A percentile compares a stretch with the other conserved stretches of the same genome.
Conservation (phyloP, 441 rosid species). For the Francoa sonchifolia region DNA sequence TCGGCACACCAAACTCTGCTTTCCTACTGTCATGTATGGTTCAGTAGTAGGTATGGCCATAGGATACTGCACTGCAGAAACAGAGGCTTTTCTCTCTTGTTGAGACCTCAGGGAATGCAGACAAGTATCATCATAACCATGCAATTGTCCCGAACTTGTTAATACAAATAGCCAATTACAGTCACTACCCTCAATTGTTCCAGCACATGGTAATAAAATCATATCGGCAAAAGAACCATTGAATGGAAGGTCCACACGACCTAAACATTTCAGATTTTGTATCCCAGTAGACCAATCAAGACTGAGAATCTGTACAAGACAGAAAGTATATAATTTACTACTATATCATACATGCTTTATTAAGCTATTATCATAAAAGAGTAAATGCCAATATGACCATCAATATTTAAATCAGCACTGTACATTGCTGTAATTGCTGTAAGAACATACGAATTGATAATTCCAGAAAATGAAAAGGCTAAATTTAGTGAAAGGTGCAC, state of each 20-base stretch:
- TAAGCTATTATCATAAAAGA: background rate
- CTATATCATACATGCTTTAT: background rate
- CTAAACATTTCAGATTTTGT: conserved; percentile 43
- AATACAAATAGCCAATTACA: conserved; percentile 25
- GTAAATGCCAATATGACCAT: background rate
- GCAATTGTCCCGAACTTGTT: conserved; percentile 46
- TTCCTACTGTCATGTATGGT: conserved; percentile 37
- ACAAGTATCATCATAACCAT: conserved; percentile 37
- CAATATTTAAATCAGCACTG: conserved; percentile 1
- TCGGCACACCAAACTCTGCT: conserved; percentile 25
- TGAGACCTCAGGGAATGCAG: conserved; percentile 31
- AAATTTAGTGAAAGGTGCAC: conserved; percentile 23
- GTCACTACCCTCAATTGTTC: conserved; percentile 20
- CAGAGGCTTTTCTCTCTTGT: conserved; percentile 24
- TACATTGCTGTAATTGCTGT: background rate
- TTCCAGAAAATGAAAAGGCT: conserved; percentile 9
- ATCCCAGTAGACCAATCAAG: conserved; percentile 53
- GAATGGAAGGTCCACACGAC: conserved; percentile 44
- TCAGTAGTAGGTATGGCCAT: conserved; percentile 34
- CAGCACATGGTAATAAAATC: conserved; percentile 35
- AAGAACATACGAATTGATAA: conserved; percentile 5
- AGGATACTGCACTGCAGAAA: conserved; percentile 37
- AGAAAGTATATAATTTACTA: conserved; percentile 11
- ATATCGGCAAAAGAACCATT: conserved; percentile 57
- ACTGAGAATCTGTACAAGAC: conserved; percentile 36